Evolutionary conservation across 140 eudicot species (phyloP).

Genomic region (Bidens hawaiensis): DNA sequence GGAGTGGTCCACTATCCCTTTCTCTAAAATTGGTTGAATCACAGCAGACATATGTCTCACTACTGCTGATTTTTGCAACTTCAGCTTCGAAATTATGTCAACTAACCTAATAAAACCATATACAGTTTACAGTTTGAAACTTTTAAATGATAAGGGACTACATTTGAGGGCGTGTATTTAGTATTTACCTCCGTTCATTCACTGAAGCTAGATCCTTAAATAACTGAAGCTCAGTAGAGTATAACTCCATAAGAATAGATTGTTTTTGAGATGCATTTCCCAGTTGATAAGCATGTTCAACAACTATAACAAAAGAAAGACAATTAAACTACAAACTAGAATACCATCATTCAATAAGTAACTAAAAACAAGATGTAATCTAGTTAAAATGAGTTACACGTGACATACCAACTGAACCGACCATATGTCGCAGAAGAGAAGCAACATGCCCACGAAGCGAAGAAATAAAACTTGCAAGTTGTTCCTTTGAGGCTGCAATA

Average conservation of each 20-base stretch:
- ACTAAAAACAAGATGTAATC: not conserved
- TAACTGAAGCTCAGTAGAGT: slow-evolving; percentile 89
- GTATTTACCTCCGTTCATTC: slow-evolving; percentile 65
- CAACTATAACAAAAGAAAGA: slow-evolving; percentile 38
- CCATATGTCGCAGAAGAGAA: slow-evolving; percentile 85
- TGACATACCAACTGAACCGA: slow-evolving; percentile 85
- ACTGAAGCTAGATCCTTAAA: slow-evolving; percentile 71
- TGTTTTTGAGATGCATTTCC: slow-evolving; percentile 84
- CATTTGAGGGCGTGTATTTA: slow-evolving; percentile 9
- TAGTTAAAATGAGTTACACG: not conserved
- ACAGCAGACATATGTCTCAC: slow-evolving; percentile 74
- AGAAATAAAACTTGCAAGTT: slow-evolving; percentile 65
- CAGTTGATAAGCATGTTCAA: slow-evolving; percentile 82
- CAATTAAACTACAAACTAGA: not conserved
- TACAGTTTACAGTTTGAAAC: not conserved
- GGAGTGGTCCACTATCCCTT: slow-evolving; percentile 93
- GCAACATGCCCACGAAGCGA: slow-evolving; percentile 94
- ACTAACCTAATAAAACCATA: slow-evolving; percentile 50
- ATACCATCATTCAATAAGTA: not conserved
- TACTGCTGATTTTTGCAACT: slow-evolving; percentile 68
- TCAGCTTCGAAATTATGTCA: slow-evolving; percentile 74
- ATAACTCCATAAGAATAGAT: slow-evolving; percentile 69
- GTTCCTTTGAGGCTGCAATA: slow-evolving; percentile 72
- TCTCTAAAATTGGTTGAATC: slow-evolving; percentile 80
- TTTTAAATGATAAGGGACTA: not conserved